Evolutionary conservation across 768 basidiomycete genomes (phyloP).

Genomic region (Psilocybe subaeruginosa): DNA sequence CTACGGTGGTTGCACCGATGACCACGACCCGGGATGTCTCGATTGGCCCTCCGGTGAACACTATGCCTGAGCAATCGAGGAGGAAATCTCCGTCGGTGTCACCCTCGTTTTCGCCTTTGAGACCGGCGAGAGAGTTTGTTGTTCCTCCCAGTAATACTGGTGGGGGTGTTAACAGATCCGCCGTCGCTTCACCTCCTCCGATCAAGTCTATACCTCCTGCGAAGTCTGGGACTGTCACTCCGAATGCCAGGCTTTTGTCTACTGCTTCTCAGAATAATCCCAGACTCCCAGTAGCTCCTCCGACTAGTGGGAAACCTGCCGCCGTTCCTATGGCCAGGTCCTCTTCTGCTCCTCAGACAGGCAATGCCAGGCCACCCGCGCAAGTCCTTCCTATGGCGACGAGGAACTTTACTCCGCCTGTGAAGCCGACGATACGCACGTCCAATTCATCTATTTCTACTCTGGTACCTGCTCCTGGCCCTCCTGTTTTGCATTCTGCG

Average conservation of each 20-base stretch:
- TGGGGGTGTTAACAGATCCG: background rate
- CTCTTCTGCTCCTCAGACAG: constrained; percentile 1
- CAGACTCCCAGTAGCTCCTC: background rate
- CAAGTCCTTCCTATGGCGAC: constrained; percentile 7
- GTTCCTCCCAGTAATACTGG: constrained; percentile 8
- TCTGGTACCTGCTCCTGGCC: constrained; percentile 4
- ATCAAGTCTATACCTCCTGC: background rate
- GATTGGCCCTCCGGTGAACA: constrained; percentile 23
- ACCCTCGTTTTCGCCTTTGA: constrained; percentile 26
- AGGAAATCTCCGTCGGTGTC: constrained; percentile 23
- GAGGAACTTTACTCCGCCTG: background rate
- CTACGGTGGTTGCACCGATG: constrained; percentile 24
- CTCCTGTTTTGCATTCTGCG: background rate
- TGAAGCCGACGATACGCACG: constrained; percentile 17
- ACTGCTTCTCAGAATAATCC: background rate
- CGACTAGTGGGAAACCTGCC: constrained; percentile 9
- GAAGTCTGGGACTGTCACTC: background rate
- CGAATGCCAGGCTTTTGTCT: background rate
- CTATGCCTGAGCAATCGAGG: constrained; percentile 5
- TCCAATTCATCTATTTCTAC: constrained; percentile 17
- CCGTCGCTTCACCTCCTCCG: background rate
- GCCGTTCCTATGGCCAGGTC: background rate
- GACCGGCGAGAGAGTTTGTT: constrained; percentile 29
- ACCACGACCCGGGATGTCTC: constrained; percentile 26
- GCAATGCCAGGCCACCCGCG: constrained; percentile 13